Evolutionary conservation across 164 flowering plant genomes (phyloP).

Genomic region (Tetrastigma voinierianum): DNA sequence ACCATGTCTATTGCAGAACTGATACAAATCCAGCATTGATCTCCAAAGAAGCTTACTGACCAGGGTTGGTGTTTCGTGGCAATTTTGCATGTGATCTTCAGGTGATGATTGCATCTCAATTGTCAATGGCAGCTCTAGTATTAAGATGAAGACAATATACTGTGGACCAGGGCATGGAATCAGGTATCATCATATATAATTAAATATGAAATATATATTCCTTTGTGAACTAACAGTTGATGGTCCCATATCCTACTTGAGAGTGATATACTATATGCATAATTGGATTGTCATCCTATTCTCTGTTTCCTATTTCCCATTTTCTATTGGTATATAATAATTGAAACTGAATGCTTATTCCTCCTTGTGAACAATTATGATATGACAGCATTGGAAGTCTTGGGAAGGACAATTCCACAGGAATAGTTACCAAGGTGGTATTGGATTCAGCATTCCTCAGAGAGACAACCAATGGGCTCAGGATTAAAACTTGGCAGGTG

Average conservation of each 20-base stretch:
- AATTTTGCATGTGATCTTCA: constrained; percentile 21
- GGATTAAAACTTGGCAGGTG: constrained; percentile 99
- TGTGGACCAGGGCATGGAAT: constrained; percentile 97
- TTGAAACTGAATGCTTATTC: neutral
- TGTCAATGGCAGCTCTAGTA: constrained; percentile 71
- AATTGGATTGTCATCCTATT: neutral
- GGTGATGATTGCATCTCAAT: constrained; percentile 93
- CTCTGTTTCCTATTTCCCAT: neutral
- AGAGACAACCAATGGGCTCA: constrained; percentile 77
- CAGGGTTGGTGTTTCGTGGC: neutral
- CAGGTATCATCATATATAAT: constrained; percentile 42
- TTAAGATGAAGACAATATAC: constrained; percentile 73
- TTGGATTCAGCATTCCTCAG: constrained; percentile 67
- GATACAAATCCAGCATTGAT: neutral
- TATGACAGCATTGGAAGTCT: constrained; percentile 87
- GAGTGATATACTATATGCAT: no score
- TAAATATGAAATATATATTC: neutral
- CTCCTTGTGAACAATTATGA: constrained; percentile 2
- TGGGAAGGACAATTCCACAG: constrained; percentile 82
- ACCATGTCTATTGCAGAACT: no score
- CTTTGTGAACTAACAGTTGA: neutral
- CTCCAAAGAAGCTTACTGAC: neutral
- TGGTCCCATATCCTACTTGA: neutral
- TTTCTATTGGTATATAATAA: neutral
- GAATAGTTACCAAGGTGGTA: constrained; percentile 63